phyloP scores from a whole-genome alignment of 2,329 filamentous ascomycete genomes.

The Cladophialophora psammophila region DNA sequence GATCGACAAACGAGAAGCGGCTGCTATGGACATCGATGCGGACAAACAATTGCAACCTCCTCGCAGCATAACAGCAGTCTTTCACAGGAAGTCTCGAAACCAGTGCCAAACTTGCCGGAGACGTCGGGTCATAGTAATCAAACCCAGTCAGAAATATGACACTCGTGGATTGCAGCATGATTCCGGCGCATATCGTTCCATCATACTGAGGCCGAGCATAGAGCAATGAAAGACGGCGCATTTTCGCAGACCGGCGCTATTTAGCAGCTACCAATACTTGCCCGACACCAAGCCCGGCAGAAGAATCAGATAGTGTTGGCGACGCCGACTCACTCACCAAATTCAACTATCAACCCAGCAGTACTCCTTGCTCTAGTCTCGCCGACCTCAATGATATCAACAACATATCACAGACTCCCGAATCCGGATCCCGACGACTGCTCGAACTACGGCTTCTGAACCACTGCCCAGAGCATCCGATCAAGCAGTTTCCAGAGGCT shows the following conservation, averaged over 20 bases:
- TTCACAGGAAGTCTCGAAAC: slow-evolving; percentile 36
- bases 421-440: slow-evolving; percentile 27
- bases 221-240: slow-evolving; percentile 28
- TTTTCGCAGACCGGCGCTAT: slow-evolving; percentile 7
- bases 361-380: background rate
- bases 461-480: slow-evolving; percentile 21
- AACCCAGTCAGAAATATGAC: background rate
- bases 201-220: slow-evolving; percentile 1
- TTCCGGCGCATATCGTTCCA: background rate
- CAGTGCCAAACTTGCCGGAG: slow-evolving; percentile 37
- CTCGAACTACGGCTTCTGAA: slow-evolving; percentile 33
- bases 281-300: background rate
- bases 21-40: background rate
- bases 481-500: slow-evolving; percentile 10
- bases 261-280: background rate
- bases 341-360: background rate
- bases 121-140: slow-evolving; percentile 34
- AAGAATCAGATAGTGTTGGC: background rate
- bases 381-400: background rate
- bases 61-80: slow-evolving; percentile 12
- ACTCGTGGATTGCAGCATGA: background rate
- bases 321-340: background rate
- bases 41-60: background rate
- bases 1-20: background rate
- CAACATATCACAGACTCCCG: slow-evolving; percentile 20